Percentiles rank a stretch among this genome's conserved stretches.
Conservation (phyloP, 805 yeast genomes). For the Alloascoidea africana region DNA sequence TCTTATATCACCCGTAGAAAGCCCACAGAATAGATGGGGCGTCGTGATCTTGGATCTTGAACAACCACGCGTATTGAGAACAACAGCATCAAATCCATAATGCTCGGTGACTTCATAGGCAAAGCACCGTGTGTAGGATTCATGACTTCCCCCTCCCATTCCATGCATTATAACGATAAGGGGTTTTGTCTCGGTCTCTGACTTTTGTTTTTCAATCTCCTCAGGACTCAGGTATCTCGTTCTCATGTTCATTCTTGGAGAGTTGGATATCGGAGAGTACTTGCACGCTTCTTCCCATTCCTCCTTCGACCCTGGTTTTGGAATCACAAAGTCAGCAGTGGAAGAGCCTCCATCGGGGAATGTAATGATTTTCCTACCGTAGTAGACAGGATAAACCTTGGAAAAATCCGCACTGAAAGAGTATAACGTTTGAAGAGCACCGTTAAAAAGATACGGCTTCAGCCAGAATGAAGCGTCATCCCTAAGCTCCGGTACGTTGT, state of each 20-base stretch:
- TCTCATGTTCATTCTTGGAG: constrained; percentile 26
- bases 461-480: constrained; percentile 30
- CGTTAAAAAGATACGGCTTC: constrained; percentile 48
- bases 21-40: constrained; percentile 50
- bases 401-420: constrained; percentile 35
- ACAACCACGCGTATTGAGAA: constrained; percentile 61
- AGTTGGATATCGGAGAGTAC: constrained; percentile 10
- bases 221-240: constrained; percentile 41
- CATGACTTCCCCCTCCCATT: constrained; percentile 69
- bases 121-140: constrained; percentile 45
- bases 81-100: constrained; percentile 35
- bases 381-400: constrained; percentile 32
- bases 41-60: constrained; percentile 59
- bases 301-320: constrained; percentile 17
- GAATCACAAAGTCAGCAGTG: constrained; percentile 51
- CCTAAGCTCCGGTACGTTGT: constrained; percentile 22
- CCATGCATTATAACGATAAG: constrained; percentile 55
- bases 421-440: constrained; percentile 54
- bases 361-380: constrained; percentile 44
- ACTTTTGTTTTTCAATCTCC: constrained; percentile 23
- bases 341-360: constrained; percentile 50
- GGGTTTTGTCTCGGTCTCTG: constrained; percentile 26
- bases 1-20: constrained; percentile 56
- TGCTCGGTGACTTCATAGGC: constrained; percentile 15
- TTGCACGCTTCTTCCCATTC: constrained; percentile 15